phyloP scores from a whole-genome alignment of 2,329 filamentous ascomycete genomes.

The Biscogniauxia sp. region DNA sequence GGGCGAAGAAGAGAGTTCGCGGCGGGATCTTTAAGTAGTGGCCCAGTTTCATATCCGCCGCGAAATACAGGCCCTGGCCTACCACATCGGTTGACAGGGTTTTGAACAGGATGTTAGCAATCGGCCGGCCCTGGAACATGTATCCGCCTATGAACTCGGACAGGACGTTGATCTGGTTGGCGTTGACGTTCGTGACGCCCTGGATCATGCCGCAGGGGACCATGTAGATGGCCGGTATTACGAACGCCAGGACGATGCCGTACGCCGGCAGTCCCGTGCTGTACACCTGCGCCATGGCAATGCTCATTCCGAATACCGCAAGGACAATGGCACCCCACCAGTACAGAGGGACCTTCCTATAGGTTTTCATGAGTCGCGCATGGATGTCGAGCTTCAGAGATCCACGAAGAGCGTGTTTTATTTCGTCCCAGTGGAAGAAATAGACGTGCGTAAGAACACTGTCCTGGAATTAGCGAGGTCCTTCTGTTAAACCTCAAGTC shows the following conservation, averaged over 20 bases:
- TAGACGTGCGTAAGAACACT: constrained; percentile 40
- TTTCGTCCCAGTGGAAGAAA: constrained; percentile 48
- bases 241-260: constrained; percentile 42
- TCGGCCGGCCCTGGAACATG: constrained; percentile 42
- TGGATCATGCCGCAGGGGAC: constrained; percentile 47
- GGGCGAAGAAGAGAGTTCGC: constrained; percentile 45
- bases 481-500: background rate
- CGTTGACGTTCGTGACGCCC: constrained; percentile 46
- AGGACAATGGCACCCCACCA: constrained; percentile 42
- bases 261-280: constrained; percentile 44
- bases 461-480: constrained; percentile 2
- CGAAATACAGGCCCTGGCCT: constrained; percentile 45
- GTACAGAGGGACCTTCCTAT: constrained; percentile 42
- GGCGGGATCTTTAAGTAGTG: constrained; percentile 52
- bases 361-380: constrained; percentile 40
- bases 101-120: constrained; percentile 48
- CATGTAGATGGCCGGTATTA: constrained; percentile 45
- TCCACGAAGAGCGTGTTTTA: constrained; percentile 28
- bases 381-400: constrained; percentile 39
- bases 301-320: constrained; percentile 25
- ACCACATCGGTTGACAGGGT: constrained; percentile 39
- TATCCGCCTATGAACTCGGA: constrained; percentile 49
- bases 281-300: constrained; percentile 33
- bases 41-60: constrained; percentile 49
- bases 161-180: constrained; percentile 47